Conservation (phyloP, 2,329 filamentous ascomycete genomes). For the Trichoderma cornu-damae region DNA sequence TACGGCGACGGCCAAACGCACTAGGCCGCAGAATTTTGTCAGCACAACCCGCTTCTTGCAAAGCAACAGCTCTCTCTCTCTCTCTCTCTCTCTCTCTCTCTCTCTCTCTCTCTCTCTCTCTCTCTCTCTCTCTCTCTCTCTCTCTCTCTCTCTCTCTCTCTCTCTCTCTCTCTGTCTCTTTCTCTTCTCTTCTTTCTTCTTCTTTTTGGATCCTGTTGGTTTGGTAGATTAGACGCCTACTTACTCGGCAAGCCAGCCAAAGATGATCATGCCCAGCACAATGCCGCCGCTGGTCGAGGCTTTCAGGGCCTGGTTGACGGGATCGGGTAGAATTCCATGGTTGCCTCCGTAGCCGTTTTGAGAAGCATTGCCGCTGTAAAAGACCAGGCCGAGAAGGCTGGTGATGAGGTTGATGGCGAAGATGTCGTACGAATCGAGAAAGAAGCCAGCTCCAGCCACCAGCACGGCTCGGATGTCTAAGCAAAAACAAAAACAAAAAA, state of each 20-base stretch:
- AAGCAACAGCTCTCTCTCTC: too few species aligned
- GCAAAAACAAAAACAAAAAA: background rate
- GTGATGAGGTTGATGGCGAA: slow-evolving; percentile 75
- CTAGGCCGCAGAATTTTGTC: slow-evolving; percentile 22
- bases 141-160: too few species aligned
- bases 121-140: too few species aligned
- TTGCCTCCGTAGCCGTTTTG: slow-evolving; percentile 47
- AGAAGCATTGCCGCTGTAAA: slow-evolving; percentile 52
- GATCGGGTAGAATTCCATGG: slow-evolving; percentile 55
- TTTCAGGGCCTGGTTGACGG: slow-evolving; percentile 69
- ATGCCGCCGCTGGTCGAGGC: slow-evolving; percentile 76
- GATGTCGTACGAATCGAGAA: slow-evolving; percentile 76
- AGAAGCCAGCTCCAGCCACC: slow-evolving; percentile 78
- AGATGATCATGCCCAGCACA: slow-evolving; percentile 69
- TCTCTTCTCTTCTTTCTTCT: too few species aligned
- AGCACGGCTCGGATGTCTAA: slow-evolving; percentile 63
- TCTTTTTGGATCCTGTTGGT: too few species aligned
- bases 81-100: too few species aligned
- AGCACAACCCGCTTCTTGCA: background rate
- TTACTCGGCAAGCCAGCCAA: slow-evolving; percentile 70
- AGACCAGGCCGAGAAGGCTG: slow-evolving; percentile 68
- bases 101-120: too few species aligned
- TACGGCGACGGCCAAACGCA: slow-evolving; percentile 67
- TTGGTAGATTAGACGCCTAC: too few species aligned
- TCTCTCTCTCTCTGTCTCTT: too few species aligned